Base-by-base conservation (phyloP, 2,329 filamentous ascomycete species). In the Didymellaceae sp. region DNA sequence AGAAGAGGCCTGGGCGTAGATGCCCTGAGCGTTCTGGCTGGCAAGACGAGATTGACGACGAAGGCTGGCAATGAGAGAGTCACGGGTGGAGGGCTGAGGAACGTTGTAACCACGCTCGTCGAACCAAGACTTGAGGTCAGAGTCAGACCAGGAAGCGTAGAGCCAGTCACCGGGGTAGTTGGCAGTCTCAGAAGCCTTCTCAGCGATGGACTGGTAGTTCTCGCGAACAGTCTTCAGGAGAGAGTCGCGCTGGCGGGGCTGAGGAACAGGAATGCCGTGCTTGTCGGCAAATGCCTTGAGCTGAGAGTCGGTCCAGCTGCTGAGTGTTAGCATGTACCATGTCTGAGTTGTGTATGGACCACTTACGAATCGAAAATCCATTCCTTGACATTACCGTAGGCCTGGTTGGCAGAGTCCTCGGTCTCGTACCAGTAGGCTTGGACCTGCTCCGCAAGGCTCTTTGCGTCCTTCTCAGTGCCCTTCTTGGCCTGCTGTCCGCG, bases 141-240 rank as follows among this genome's bases (percentile, higher is more conserved):
- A 97, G 59, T 96, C 90, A 43, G 89, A 87, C 94, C 94, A 99
- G 6, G 87, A 81, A 54, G 86, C 82, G 71, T 97, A 99, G 33
- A 97, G 79, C 94, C 94, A 97, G 77, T 97, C 86, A 30, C 94
- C 94, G 25, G 94, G 94, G 69, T 97, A 97, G n/a, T 85, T 77
- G 43, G 84, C 78, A 11, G 90, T 88, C 75, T 97, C 88, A 54
- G 90, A 90, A 46, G 80, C 73, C 74, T 86, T 87, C 74, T 90
- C 86, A 13, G 93, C 91, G 49, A 86, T 76, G 1, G 83, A 76
- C 63, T 96, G 89, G 70, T 96, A 97, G 75, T 86, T 92, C 58
- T 88, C 81, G 57, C 93, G 90, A 53, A 86, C 84, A 64, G 90
- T 85, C 63, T 88, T 82, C 59, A 97, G 81, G 35, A 97, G 78